Conservation (phyloP, 495 filamentous ascomycete species). For the Letharia lupina region DNA sequence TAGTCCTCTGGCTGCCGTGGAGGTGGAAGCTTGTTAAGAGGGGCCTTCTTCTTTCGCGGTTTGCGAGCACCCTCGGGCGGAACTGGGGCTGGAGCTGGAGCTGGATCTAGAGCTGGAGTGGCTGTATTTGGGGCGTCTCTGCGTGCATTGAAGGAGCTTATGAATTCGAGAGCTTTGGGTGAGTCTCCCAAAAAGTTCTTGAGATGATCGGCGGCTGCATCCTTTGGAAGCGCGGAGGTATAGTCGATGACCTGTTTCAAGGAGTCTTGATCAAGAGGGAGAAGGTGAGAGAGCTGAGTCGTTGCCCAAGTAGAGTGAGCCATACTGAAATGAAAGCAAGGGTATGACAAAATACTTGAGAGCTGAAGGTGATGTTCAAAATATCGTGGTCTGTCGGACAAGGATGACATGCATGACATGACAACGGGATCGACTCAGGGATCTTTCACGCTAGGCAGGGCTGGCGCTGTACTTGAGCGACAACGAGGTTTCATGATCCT, state of each 20-base stretch:
- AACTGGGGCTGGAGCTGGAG: constrained; percentile 9
- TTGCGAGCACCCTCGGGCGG: constrained; percentile 26
- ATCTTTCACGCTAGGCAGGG: background rate
- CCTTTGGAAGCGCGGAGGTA: constrained; percentile 59
- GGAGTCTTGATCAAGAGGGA: constrained; percentile 77
- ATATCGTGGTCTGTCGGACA: no score
- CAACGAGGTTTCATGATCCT: no score
- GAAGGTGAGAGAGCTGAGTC: constrained; percentile 62
- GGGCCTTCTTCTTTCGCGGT: constrained; percentile 53
- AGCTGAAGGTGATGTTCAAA: background rate
- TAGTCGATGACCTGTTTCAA: constrained; percentile 76
- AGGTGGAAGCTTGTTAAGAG: constrained; percentile 52
- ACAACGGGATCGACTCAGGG: background rate
- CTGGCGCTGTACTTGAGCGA: no score
- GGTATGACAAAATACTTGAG: background rate
- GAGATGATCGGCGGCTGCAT: constrained; percentile 72
- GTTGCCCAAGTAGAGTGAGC: constrained; percentile 43
- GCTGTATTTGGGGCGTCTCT: constrained; percentile 37
- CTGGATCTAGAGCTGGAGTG: background rate
- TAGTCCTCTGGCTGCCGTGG: constrained; percentile 50
- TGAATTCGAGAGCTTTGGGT: constrained; percentile 78
- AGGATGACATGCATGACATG: background rate
- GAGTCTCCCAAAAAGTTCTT: constrained; percentile 84
- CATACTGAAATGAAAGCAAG: constrained; percentile 1
- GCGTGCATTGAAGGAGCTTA: constrained; percentile 77